phyloP scores from a whole-genome alignment of 139 green algal species.

The Helicosporidium sp. region DNA sequence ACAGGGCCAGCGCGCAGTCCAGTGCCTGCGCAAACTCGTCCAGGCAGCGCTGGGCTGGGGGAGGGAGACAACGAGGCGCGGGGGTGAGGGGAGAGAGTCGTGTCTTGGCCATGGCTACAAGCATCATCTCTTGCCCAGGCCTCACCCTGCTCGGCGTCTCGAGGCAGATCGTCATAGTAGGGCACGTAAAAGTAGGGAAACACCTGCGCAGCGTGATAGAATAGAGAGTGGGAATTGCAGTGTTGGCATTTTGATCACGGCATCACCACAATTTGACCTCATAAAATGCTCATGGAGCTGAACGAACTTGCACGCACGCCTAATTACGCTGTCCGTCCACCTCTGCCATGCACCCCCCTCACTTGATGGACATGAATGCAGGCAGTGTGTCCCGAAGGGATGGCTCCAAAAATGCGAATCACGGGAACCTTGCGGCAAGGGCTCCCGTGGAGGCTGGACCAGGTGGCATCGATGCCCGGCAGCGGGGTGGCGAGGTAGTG shows the following conservation, averaged over 20 bases:
- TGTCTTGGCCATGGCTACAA: too few relatives aligned
- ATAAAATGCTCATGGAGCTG: neutral
- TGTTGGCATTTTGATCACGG: neutral
- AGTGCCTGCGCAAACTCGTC: neutral
- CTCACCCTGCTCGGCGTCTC: conserved; percentile 35
- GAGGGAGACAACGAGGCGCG: too few relatives aligned
- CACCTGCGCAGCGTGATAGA: conserved; percentile 23
- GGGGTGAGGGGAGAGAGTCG: too few relatives aligned
- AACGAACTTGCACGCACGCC: too few relatives aligned
- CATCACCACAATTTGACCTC: too few relatives aligned
- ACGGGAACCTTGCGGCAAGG: conserved; percentile 58
- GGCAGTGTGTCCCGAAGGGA: conserved; percentile 57
- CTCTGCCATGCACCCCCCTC: too few relatives aligned
- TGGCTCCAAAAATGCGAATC: conserved; percentile 76
- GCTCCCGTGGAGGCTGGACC: conserved; percentile 34
- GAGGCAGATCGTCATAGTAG: conserved; percentile 56
- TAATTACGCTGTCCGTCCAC: too few relatives aligned
- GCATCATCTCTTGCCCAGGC: too few relatives aligned
- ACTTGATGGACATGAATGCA: conserved; percentile 81
- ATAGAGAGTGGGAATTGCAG: neutral
- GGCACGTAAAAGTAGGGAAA: conserved; percentile 88
- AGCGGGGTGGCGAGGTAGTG: conserved; percentile 61
- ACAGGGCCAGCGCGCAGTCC: too few relatives aligned
- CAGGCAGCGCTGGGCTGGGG: neutral
- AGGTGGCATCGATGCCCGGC: conserved; percentile 52